Evolutionary conservation across 306 rosid genomes (phyloP), one percentile per base, ranked within the genome.

Genomic region (Gleditsia sinensis): DNA sequence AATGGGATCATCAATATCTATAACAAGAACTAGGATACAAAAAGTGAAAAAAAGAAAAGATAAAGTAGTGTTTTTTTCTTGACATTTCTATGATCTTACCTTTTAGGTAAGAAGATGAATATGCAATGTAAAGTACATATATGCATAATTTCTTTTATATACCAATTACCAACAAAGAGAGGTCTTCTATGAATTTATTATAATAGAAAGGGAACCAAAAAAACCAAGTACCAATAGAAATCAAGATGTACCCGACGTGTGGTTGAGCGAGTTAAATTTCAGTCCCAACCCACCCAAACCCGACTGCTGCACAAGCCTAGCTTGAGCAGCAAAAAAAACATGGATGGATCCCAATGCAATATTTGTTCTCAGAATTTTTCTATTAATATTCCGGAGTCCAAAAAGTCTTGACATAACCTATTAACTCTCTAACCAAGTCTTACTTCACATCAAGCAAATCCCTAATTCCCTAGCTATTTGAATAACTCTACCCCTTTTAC

Each of bases 181-280:
- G 20, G 62, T 48, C 42, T 67, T 7, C 46, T 10, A 13, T 45
- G 39, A 12, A 28, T 46, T 19, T 25, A 24, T 51, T 25, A 17
- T 19, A 63, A 64, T 36, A 34, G 64, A 74, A 62, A 25, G 64
- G 63, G 67, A 8, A 33, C 20, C 12, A 39, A 19, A 49, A 51
- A 21, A 67, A 16, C 10, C 12, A 13, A 46, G 56, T 50, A 19
- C 3, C 39, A 56, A 14, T 14, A 27, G 37, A 27, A 27, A 39
- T 56, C 21, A 27, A 56, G 37, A 56, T 24, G 39, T n/a, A n/a
- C n/a, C n/a, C n/a, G n/a, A n/a, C n/a, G n/a, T n/a, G n/a, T n/a
- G n/a, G n/a, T n/a, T n/a, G n/a, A n/a, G n/a, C n/a, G n/a, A n/a
- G n/a, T n/a, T n/a, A n/a, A n/a, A n/a, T n/a, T n/a, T n/a, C n/a